These are phyloP conservation scores for Hygrophila difformis DNA, from an alignment of 257 asterid species.

Conservation along the genomic window DNA sequence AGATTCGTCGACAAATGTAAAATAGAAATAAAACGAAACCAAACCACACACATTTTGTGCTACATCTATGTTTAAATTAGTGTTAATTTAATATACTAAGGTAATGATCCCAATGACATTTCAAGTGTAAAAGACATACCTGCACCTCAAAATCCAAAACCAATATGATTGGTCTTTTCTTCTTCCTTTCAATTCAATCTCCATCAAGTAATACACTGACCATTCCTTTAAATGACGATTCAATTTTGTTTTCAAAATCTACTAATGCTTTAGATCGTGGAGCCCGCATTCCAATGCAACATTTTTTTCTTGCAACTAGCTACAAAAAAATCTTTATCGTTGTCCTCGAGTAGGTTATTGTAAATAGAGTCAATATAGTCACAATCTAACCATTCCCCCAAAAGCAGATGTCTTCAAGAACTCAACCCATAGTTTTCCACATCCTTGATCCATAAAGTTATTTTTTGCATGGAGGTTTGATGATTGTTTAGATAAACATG, in stretches of 20 bases:
- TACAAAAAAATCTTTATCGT: constrained; percentile 41
- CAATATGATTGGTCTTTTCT: constrained; percentile 56
- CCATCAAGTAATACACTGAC: constrained; percentile 26
- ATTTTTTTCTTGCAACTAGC: constrained; percentile 49
- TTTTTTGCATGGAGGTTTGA: neutral
- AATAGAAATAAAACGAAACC: no score
- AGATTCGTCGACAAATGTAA: constrained; percentile 9
- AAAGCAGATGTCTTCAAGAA: constrained; percentile 71
- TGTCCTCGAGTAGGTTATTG: constrained; percentile 46
- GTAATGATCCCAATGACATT: no score
- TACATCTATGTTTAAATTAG: no score
- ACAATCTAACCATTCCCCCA: constrained; percentile 64
- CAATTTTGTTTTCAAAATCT: constrained; percentile 30
- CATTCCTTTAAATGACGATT: constrained; percentile 30
- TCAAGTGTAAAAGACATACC: no score
- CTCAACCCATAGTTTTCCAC: constrained; percentile 89
- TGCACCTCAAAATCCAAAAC: constrained; percentile 84
- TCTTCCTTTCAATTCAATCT: constrained; percentile 28
- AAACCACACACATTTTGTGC: no score
- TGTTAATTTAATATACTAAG: constrained; percentile 1
- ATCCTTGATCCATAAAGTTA: constrained; percentile 37
- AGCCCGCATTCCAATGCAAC: constrained; percentile 47
- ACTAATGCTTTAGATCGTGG: constrained; percentile 25
- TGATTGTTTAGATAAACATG: neutral
- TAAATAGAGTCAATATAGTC: constrained; percentile 31